Base-by-base conservation (phyloP, 2,329 filamentous ascomycete species). In the Chrysoporthe austroafricana region DNA sequence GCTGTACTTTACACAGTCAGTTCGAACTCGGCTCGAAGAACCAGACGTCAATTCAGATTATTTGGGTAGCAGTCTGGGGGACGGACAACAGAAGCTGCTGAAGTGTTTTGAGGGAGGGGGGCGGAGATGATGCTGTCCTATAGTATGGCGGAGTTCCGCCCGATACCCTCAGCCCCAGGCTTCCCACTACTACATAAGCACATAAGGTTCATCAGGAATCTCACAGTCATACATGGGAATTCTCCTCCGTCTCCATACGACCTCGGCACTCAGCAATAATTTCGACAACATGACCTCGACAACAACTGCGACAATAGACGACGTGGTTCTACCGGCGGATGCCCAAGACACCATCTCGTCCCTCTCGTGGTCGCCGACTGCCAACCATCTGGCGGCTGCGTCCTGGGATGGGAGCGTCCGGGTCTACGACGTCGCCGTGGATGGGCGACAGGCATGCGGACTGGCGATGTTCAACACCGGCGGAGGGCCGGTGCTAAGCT, bases 351-450 rank as follows among this genome's bases (percentile, higher is more conserved):
- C 76, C 70, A 74, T 80, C 74, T 75, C 74, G 54, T 73, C 76
- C 46, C 54, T 80, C 69, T 75, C 77, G 34, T 80, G 77, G 77
- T 78, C 77, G 67, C 77, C 76, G 3, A 69, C 69, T 44, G 69
- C 73, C 36, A 71, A 77, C 58, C 73, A 77, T 66, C 62, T 80
- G 54, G 77, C 78, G 11, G 75, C 75, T 44, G 73, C 76, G 18
- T 76, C 73, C 21, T 80, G 78, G 78, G 78, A 80, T 64, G 73
- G 75, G 42, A 76, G 73, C 68, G 73, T 78, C 66, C 77, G 77
- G 52, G 70, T 79, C 72, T 80, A 79, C 73, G 74, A 78, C 65
- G 73, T 77, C 63, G 69, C 72, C 43, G 63, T 67, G 36, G 58
- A 69, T 62, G 70, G 69, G 21, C 69, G 69, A 60, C 54, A 39